Evolutionary conservation across 331 rosid species (phyloP).

Genomic region (Rhamnella rubrinervis): DNA sequence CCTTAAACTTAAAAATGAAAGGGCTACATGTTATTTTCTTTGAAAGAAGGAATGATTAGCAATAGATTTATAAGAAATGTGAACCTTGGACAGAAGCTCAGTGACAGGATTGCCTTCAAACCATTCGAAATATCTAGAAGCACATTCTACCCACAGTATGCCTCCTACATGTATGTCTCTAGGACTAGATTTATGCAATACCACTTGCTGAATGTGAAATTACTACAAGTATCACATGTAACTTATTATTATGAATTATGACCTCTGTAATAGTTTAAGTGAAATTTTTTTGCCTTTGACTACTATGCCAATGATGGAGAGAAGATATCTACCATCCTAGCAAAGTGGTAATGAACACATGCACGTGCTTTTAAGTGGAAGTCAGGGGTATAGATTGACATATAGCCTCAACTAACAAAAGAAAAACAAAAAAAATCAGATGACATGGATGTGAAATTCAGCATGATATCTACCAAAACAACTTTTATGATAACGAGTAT

Average conservation of each 20-base stretch:
- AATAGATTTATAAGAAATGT: conserved; percentile 15
- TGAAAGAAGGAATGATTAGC: background rate
- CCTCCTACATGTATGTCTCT: conserved; percentile 56
- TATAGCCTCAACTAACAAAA: too few species aligned
- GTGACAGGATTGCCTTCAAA: conserved; percentile 67
- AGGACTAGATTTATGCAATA: conserved; percentile 77
- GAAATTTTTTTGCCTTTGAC: background rate
- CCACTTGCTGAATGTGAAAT: conserved; percentile 86
- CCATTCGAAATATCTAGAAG: conserved; percentile 86
- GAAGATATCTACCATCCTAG: background rate
- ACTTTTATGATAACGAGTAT: too few species aligned
- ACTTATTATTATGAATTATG: background rate
- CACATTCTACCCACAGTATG: conserved; percentile 92
- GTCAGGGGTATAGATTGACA: too few species aligned
- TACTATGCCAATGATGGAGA: background rate
- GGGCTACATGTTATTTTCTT: background rate
- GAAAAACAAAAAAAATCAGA: too few species aligned
- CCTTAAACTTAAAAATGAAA: conserved; percentile 61
- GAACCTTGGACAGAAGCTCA: conserved; percentile 74
- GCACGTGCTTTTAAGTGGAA: background rate
- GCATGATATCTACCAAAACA: too few species aligned
- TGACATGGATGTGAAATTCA: too few species aligned
- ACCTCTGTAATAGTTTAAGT: conserved; percentile 1
- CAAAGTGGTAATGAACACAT: background rate
- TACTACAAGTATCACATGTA: conserved; percentile 41